Evolutionary conservation across 228 moss, liverwort and hornwort genomes (phyloP), one percentile per base, ranked within the genome.

Genomic region (Sphagnum fallax): DNA sequence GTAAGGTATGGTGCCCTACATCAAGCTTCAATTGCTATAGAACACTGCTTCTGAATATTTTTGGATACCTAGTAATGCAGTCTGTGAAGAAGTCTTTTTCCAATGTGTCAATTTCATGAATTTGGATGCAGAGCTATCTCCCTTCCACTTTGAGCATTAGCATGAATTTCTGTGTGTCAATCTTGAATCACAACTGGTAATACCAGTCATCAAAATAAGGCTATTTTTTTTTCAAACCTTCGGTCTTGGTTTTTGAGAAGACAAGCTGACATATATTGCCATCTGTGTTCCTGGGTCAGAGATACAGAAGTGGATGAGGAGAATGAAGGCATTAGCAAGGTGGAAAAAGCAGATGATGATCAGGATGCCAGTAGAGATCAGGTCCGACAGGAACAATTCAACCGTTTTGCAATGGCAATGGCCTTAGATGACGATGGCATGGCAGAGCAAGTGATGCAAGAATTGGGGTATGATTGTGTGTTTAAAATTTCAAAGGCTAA

Each of bases 331-430:
- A 70, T 61, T 58, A 77, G 73, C 69, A 71, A 73, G 53, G 73
- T 77, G 62, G 84, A 81, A 63, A 61, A 81, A 53, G 49, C 49
- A 16, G 73, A 73, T 15, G 49, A 74, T 51, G 83, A 81, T 65
- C 74, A 69, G 13, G 67, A 73, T 50, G 74, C 53, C 63, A 74
- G 69, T 48, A 66, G 53, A 52, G 73, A 73, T 8, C 18, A 73
- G 49, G 71, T 6, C 68, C 76, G 81, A 15, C 76, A 88, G 81
- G 91, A 91, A 64, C 91, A 90, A 70, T 91, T 94, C 77, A 86
- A 86, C 60, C 86, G 88, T 47, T 94, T 94, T 73, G 84, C 89
- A n/a, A 81, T 89, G 68, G 91, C 94, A 51, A 84, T 94, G 76
- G 81, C 82, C 48, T 73, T 87, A 70, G 82, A 79, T 73, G 94